A percentile compares a stretch with the other conserved stretches of the same genome.
Conservation (phyloP, 352 stramenopile species). For the Globisporangium splendens region DNA sequence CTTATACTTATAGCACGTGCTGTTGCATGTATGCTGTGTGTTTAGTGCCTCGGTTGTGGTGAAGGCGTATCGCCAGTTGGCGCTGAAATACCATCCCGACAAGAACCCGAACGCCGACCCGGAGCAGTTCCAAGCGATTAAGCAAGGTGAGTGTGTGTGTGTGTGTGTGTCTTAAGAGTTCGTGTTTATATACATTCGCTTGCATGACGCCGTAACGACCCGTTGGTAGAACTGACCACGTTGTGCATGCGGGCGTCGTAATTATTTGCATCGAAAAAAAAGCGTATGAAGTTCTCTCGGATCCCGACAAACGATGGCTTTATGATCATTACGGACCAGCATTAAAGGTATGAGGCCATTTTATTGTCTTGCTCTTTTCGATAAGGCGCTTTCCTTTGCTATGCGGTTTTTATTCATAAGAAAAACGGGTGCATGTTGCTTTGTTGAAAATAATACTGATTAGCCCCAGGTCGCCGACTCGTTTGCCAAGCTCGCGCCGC, state of each 20-base stretch:
- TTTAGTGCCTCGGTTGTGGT: conserved; percentile 91
- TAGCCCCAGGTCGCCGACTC: conserved; percentile 54
- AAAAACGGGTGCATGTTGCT: background rate
- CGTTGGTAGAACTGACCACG: too few species aligned
- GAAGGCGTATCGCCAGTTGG: conserved; percentile 92
- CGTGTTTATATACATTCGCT: background rate
- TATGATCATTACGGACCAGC: conserved; percentile 74
- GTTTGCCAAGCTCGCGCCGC: conserved; percentile 54
- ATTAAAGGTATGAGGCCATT: conserved; percentile 26
- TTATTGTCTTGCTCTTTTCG: background rate
- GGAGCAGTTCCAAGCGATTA: conserved; percentile 88
- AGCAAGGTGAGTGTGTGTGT: conserved; percentile 26
- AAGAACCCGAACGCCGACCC: conserved; percentile 91
- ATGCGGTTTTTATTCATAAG: background rate
- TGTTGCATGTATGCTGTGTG: background rate
- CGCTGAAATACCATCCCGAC: conserved; percentile 94
- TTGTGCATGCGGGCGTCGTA: too few species aligned
- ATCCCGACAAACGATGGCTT: conserved; percentile 64
- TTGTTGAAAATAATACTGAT: background rate
- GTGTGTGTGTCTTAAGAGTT: background rate
- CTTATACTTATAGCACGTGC: background rate
- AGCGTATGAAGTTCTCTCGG: conserved; percentile 76
- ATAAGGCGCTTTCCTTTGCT: too few species aligned
- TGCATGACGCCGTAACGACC: too few species aligned
- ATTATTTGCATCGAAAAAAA: background rate